Base-by-base conservation (phyloP, 345 rosid species). In the Dipteronia sinensis region DNA sequence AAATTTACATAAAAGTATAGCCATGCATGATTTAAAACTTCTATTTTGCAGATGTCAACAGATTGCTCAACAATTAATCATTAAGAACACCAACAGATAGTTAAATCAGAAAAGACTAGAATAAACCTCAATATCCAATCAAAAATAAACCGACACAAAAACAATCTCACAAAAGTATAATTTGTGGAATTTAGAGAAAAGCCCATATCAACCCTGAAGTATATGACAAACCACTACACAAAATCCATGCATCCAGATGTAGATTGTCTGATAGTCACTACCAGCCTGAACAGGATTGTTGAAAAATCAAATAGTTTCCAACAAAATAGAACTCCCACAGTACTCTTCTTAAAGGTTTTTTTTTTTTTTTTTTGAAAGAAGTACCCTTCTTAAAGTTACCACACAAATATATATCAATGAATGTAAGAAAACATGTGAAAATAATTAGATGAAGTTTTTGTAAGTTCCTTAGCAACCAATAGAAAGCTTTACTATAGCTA, bases 81-180 rank as follows among this genome's bases (percentile, higher is more conserved):
- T 46, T 65, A 65, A 73, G 4, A 34, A 34, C 64, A 77, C 58
- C 76, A 75, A 65, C 72, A 78, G 77, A 76, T 65, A 65, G 74
- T 64, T 46, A 72, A 72, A 77, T 75, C 64, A 71, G 42, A 27
- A 51, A 61, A 55, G 65, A 63, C 10, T 23, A 70, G 13, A 70
- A 51, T 27, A 17, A 2, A 10, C 62, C n/a, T 55, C 40, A 69
- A 69, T 16, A 38, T 47, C 34, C 25, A 69, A 46, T 42, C 40
- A 40, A 55, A 53, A 34, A 34, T 19, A 56, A 72, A 56, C n/a
- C 1, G n/a, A 72, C 49, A 56, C 1, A 47, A 34, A 56, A 47
- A 71, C 47, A 22, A 56, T 38, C 25, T 11, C 23, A 17, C 65
- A 29, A 23, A 31, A 71, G 65, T 17, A 69, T 19, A 13, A 71